These are phyloP conservation scores for Apiospora pterosperma DNA, from an alignment of 2,329 filamentous ascomycete species.

Conservation along the genomic window DNA sequence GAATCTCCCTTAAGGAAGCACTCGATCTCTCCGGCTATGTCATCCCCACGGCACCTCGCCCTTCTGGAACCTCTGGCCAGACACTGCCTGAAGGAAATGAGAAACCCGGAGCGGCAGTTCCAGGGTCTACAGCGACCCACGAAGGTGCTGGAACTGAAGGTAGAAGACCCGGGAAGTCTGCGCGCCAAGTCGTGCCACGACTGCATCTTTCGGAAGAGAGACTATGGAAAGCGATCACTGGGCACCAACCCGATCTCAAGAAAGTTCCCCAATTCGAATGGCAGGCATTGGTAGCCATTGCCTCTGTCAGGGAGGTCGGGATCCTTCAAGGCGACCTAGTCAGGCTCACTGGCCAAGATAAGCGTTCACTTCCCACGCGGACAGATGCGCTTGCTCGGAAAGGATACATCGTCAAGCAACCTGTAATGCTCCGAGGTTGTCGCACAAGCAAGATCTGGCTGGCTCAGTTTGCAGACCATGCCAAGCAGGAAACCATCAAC, in stretches of 20 bases:
- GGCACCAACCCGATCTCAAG: conserved; percentile 57
- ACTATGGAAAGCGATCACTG: conserved; percentile 58
- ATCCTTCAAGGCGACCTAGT: conserved; percentile 60
- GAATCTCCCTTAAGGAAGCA: conserved; percentile 36
- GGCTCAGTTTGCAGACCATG: conserved; percentile 43
- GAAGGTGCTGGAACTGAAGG: conserved; percentile 5
- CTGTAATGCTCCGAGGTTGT: conserved; percentile 53
- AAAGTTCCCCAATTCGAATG: conserved; percentile 57
- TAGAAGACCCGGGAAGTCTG: not conserved
- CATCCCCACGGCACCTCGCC: not conserved
- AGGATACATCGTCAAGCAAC: conserved; percentile 60
- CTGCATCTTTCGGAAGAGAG: conserved; percentile 51
- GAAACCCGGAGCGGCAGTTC: not conserved
- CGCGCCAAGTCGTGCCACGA: conserved; percentile 13
- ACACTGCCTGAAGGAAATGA: not conserved
- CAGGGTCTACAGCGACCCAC: not conserved
- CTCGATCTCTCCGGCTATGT: conserved; percentile 21
- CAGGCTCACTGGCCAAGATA: conserved; percentile 57
- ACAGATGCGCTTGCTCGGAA: conserved; percentile 58
- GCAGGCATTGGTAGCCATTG: conserved; percentile 56
- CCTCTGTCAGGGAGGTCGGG: conserved; percentile 48
- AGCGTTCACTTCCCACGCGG: conserved; percentile 59
- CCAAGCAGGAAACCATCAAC: conserved; percentile 38
- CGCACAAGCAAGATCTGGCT: conserved; percentile 64
- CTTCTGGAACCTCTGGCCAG: conserved; percentile 6